Percentiles rank a stretch among this genome's conserved stretches.
Conservation (phyloP, 768 basidiomycete species). For the Amanita inopinata region DNA sequence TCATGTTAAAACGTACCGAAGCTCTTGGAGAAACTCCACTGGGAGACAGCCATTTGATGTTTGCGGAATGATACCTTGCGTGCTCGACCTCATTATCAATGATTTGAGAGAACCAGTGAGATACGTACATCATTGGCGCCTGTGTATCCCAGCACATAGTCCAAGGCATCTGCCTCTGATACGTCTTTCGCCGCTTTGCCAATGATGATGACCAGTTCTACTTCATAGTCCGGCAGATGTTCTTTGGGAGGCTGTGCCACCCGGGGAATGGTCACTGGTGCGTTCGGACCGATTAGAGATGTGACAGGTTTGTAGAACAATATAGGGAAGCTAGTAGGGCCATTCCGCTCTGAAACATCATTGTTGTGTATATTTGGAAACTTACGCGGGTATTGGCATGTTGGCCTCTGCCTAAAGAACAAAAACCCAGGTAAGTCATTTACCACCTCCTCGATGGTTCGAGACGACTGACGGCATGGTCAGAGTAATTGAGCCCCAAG, state of each 20-base stretch:
- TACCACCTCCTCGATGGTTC: background rate
- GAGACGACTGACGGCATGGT: conserved; percentile 53
- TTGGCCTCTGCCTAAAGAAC: conserved; percentile 55
- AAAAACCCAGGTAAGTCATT: conserved; percentile 5
- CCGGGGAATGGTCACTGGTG: conserved; percentile 54
- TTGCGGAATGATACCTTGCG: conserved; percentile 70
- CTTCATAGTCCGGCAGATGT: conserved; percentile 76
- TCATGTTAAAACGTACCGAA: conserved; percentile 69
- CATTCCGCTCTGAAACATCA: background rate
- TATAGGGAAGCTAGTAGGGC: conserved; percentile 44
- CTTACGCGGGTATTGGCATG: conserved; percentile 53
- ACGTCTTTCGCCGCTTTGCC: conserved; percentile 78
- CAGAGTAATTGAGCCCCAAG: conserved; percentile 76
- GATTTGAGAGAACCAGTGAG: conserved; percentile 8
- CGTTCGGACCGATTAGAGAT: conserved; percentile 61
- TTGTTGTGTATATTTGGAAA: conserved; percentile 9
- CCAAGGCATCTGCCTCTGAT: conserved; percentile 67
- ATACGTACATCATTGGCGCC: conserved; percentile 61
- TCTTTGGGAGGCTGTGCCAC: conserved; percentile 60
- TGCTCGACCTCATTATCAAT: background rate
- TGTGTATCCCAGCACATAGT: conserved; percentile 81
- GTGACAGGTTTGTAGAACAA: conserved; percentile 74
- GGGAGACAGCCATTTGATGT: conserved; percentile 70
- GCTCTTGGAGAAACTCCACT: conserved; percentile 84
- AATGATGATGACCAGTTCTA: conserved; percentile 74